Percentiles rank a stretch among this genome's conserved stretches.
phyloP scores from a whole-genome alignment of 495 filamentous ascomycete species.

The Penicillium soppii region DNA sequence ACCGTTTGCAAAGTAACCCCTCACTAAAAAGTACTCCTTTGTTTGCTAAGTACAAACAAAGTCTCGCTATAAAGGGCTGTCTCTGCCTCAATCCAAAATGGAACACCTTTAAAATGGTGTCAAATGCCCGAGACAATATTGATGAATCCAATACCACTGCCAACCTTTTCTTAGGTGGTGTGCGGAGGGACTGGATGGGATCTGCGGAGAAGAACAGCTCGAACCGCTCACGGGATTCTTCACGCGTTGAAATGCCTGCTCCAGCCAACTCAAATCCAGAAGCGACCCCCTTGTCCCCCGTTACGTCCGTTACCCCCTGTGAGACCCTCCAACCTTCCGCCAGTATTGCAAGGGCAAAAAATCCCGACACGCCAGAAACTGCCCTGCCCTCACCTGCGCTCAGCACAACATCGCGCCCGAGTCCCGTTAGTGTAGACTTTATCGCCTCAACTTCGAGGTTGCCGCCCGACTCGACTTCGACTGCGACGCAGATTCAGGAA shows the following conservation, averaged over 20 bases:
- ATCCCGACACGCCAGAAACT: constrained; percentile 2
- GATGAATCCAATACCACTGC: constrained; percentile 69
- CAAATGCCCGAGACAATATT: constrained; percentile 26
- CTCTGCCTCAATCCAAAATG: too few relatives aligned
- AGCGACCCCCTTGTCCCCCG: constrained; percentile 5
- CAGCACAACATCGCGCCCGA: constrained; percentile 16
- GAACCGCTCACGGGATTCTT: not conserved
- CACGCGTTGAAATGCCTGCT: not conserved
- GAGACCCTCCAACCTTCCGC: constrained; percentile 6
- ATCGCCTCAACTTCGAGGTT: constrained; percentile 50
- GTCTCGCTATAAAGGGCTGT: too few relatives aligned
- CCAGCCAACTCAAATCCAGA: not conserved
- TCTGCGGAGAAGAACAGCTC: not conserved
- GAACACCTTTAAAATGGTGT: not conserved
- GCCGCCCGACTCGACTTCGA: not conserved
- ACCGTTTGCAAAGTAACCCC: too few relatives aligned
- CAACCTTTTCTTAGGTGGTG: constrained; percentile 62
- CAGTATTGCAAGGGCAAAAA: not conserved
- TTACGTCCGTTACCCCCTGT: constrained; percentile 29
- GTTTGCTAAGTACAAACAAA: too few relatives aligned
- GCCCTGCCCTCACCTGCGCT: constrained; percentile 19
- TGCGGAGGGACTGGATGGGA: constrained; percentile 67
- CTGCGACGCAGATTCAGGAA: not conserved
- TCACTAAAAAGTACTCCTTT: too few relatives aligned
- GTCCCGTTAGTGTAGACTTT: constrained; percentile 8